These are phyloP conservation scores for Plasmodium cynomolgi DNA, from an alignment of 169 alveolate genomes.

Conservation along the genomic window DNA sequence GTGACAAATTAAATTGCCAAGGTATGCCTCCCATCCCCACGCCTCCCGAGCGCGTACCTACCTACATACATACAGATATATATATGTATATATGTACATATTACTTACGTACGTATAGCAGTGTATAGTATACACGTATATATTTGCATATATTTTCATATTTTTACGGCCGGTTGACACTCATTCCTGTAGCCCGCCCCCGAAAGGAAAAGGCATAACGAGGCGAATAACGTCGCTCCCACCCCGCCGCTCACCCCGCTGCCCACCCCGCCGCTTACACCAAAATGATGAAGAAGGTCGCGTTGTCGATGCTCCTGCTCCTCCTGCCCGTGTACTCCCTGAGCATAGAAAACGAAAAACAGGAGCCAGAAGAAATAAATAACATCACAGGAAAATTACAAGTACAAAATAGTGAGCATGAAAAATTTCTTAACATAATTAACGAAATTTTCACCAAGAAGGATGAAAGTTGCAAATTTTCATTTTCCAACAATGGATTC, in stretches of 20 bases:
- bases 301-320: not conserved
- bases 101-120: not conserved
- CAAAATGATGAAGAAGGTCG: conserved; percentile 28
- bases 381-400: conserved; percentile 5
- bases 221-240: not conserved
- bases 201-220: not conserved
- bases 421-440: not conserved
- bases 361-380: not conserved
- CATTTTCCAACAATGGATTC: not conserved
- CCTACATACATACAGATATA: not conserved
- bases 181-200: not conserved
- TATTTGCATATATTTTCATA: not conserved
- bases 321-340: not conserved
- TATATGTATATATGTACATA: not conserved
- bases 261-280: not conserved
- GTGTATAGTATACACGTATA: not conserved
- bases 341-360: not conserved
- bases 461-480: not conserved
- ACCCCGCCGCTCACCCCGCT: not conserved
- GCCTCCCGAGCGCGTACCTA: not conserved
- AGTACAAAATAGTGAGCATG: not conserved
- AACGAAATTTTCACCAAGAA: conserved; percentile 7
- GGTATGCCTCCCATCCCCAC: not conserved
- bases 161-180: not conserved
- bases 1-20: not conserved